Evolutionary conservation across 148 eudicot genomes (phyloP).

Genomic region (Vaccinium corymbosum): DNA sequence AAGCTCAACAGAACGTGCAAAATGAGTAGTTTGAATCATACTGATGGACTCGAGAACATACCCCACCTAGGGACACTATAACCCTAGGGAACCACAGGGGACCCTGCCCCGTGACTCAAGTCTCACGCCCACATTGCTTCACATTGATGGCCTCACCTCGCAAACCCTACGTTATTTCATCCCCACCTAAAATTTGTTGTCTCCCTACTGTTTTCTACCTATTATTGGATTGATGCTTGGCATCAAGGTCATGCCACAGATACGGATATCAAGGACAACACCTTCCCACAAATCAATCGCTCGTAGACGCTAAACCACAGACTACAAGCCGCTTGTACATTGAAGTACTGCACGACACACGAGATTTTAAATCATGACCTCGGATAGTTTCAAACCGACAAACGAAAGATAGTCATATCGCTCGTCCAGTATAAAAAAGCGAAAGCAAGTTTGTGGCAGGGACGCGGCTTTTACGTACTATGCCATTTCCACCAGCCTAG

Average conservation of each 20-base stretch:
- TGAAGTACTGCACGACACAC: neutral
- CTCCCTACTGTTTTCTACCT: neutral
- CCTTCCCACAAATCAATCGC: neutral
- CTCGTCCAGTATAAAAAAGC: neutral
- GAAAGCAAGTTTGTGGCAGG: neutral
- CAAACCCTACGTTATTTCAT: neutral
- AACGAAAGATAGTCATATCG: neutral
- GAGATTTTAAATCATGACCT: neutral
- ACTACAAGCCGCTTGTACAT: neutral
- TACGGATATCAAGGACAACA: neutral
- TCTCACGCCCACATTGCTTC: neutral
- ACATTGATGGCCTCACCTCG: neutral
- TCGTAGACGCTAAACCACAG: neutral
- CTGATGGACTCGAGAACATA: neutral
- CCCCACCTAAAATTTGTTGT: neutral
- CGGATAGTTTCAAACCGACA: neutral
- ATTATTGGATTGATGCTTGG: neutral
- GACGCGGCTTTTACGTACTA: slow-evolving; percentile 20
- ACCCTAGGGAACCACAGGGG: neutral
- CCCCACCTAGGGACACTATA: neutral
- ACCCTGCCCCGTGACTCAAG: neutral
- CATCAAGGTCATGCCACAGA: neutral
- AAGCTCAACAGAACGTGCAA: neutral
- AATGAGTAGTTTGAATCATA: neutral
- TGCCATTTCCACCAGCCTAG: slow-evolving; percentile 6